These are phyloP conservation scores for Trypanosoma boissoni DNA, from an alignment of 208 protist species.

Conservation along the genomic window DNA sequence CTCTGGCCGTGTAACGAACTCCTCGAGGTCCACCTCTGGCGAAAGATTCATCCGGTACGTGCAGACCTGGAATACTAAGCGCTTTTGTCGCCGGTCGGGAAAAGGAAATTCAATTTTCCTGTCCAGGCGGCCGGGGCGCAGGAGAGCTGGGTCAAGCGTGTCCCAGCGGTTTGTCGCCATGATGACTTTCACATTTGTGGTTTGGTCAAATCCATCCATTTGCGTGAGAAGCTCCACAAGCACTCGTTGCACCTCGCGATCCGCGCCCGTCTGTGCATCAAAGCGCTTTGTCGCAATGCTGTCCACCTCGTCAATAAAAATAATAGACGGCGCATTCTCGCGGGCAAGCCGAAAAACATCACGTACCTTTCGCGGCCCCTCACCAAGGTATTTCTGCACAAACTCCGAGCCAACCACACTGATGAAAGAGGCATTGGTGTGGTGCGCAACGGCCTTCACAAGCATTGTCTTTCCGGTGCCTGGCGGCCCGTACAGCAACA, in stretches of 20 bases:
- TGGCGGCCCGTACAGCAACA: constrained; percentile 98
- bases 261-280: constrained; percentile 98
- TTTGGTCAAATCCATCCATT: constrained; percentile 99
- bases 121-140: constrained; percentile 96
- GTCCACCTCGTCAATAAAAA: constrained; percentile 99
- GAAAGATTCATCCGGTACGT: constrained; percentile 99
- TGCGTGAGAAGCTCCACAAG: constrained; percentile 99
- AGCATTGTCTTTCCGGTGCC: constrained; percentile 99
- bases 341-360: constrained; percentile 97
- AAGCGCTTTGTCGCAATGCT: constrained; percentile 99
- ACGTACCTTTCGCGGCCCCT: constrained; percentile 99
- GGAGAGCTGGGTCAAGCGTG: constrained; percentile 98
- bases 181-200: constrained; percentile 99
- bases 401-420: constrained; percentile 99
- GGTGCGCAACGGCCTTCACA: constrained; percentile 98
- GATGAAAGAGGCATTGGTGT: constrained; percentile 98
- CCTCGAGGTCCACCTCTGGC: constrained; percentile 98
- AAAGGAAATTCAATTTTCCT: constrained; percentile 99
- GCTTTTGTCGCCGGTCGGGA: constrained; percentile 98
- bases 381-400: constrained; percentile 99
- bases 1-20: constrained; percentile 96
- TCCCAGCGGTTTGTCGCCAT: constrained; percentile 99
- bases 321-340: constrained; percentile 99
- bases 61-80: constrained; percentile 99
- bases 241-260: constrained; percentile 99